phyloP scores from a whole-genome alignment of 1,284 basidiomycete species.

The Pyrrhoderma noxium region DNA sequence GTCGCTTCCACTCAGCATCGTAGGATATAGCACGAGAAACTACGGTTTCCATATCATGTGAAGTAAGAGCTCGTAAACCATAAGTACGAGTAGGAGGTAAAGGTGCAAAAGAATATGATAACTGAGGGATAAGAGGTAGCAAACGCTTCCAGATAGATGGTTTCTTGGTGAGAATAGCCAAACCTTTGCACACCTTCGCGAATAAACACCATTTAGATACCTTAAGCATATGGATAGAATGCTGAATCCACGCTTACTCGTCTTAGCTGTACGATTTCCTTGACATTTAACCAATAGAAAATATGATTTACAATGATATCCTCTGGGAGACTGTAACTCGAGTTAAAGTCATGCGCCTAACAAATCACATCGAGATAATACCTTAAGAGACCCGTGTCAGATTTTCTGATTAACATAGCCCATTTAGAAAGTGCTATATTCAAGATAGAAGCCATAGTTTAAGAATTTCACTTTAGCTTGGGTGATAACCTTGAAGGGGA shows the following conservation, averaged over 20 bases:
- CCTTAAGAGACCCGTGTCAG: background rate
- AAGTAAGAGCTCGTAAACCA: conserved; percentile 33
- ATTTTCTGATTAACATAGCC: conserved; percentile 4
- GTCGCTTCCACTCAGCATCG: conserved; percentile 48
- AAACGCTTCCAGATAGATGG: conserved; percentile 64
- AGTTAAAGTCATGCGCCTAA: background rate
- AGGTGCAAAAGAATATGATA: conserved; percentile 52
- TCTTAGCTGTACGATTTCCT: conserved; percentile 13
- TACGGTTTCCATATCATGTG: conserved; percentile 55
- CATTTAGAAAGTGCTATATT: conserved; percentile 2
- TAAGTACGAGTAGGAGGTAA: conserved; percentile 53
- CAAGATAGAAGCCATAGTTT: background rate
- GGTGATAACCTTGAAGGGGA: background rate
- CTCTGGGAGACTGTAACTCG: conserved; percentile 7
- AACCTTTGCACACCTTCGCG: conserved; percentile 44
- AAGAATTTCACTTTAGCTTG: background rate
- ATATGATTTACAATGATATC: conserved; percentile 17
- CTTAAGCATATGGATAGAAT: background rate
- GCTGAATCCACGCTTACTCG: conserved; percentile 5
- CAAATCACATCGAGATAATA: background rate
- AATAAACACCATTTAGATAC: background rate
- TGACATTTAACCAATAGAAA: conserved; percentile 8
- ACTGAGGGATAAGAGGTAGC: conserved; percentile 30
- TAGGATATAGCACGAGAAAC: conserved; percentile 54
- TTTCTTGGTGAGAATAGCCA: conserved; percentile 56